Evolutionary conservation across 2,329 filamentous ascomycete genomes (phyloP).

Genomic region (Trichoderma oligosporum): DNA sequence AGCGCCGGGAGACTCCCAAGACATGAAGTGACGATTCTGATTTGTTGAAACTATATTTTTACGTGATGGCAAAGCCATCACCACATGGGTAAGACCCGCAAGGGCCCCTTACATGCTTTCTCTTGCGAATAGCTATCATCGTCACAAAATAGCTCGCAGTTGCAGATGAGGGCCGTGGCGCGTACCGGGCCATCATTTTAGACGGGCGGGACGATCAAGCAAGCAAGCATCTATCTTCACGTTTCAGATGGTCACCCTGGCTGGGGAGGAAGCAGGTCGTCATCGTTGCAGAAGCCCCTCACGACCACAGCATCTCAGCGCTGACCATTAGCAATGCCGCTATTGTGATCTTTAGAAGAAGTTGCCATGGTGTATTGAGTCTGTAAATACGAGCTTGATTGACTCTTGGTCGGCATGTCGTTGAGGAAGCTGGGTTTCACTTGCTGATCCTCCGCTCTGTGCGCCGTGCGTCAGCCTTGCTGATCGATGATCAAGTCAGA

Average conservation of each 20-base stretch:
- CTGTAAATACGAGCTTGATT: background rate
- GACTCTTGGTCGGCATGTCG: background rate
- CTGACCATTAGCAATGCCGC: background rate
- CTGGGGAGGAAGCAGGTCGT: slow-evolving; percentile 15
- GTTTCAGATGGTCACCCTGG: slow-evolving; percentile 22
- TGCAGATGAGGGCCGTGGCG: slow-evolving; percentile 1
- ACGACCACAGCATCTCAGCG: background rate
- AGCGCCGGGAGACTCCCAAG: slow-evolving; percentile 1
- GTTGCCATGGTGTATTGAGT: background rate
- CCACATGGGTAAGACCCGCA: slow-evolving; percentile 1
- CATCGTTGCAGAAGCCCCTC: slow-evolving; percentile 11
- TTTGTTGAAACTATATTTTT: background rate
- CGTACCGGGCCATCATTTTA: slow-evolving; percentile 16
- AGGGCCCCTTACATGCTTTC: background rate
- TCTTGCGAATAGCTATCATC: slow-evolving; percentile 3
- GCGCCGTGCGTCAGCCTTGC: slow-evolving; percentile 11
- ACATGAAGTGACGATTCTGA: background rate
- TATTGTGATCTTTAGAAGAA: background rate
- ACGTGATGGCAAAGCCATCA: background rate
- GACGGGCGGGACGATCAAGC: slow-evolving; percentile 30
- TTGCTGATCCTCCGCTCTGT: slow-evolving; percentile 4
- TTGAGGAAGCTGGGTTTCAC: background rate
- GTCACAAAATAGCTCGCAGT: background rate
- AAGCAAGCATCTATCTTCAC: slow-evolving; percentile 24
- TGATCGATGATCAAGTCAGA: slow-evolving; percentile 3